These are phyloP conservation scores for Aspergillaceae sp. DNA, from an alignment of 2,329 filamentous ascomycete species.

Conservation along the genomic window DNA sequence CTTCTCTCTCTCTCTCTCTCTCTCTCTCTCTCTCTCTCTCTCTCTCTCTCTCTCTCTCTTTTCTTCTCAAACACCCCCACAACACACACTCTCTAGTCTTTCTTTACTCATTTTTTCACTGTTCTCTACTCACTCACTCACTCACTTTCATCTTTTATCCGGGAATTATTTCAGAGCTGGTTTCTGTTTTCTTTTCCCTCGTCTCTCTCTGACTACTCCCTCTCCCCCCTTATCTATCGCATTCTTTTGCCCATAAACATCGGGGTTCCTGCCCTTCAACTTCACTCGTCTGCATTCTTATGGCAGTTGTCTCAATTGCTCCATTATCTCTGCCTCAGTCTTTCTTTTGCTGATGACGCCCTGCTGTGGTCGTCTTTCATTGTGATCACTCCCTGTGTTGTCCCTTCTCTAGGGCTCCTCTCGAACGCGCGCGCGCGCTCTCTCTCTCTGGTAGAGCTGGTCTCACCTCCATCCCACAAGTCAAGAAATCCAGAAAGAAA, in stretches of 20 bases:
- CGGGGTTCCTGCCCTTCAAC: too few relatives aligned
- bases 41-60: neutral
- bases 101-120: neutral
- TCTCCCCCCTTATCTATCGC: neutral
- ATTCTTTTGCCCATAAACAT: too few relatives aligned
- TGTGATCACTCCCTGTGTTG: neutral
- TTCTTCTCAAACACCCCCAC: neutral
- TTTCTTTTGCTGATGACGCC: too few relatives aligned
- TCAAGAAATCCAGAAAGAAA: too few relatives aligned
- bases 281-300: too few relatives aligned
- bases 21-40: neutral
- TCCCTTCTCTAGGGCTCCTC: neutral
- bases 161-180: too few relatives aligned
- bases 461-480: conserved; percentile 11
- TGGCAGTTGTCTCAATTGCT: too few relatives aligned
- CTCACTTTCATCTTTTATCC: conserved; percentile 1
- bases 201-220: neutral
- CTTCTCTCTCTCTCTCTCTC: neutral
- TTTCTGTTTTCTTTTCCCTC: too few relatives aligned
- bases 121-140: conserved; percentile 2
- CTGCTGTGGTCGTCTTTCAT: too few relatives aligned
- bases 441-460: conserved; percentile 16
- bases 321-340: too few relatives aligned
- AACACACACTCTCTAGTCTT: neutral
- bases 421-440: neutral